Percentiles rank a stretch among this genome's conserved stretches.
Evolutionary conservation across 169 alveolate species (phyloP).

Genomic region (Cryptosporidium sp.): DNA sequence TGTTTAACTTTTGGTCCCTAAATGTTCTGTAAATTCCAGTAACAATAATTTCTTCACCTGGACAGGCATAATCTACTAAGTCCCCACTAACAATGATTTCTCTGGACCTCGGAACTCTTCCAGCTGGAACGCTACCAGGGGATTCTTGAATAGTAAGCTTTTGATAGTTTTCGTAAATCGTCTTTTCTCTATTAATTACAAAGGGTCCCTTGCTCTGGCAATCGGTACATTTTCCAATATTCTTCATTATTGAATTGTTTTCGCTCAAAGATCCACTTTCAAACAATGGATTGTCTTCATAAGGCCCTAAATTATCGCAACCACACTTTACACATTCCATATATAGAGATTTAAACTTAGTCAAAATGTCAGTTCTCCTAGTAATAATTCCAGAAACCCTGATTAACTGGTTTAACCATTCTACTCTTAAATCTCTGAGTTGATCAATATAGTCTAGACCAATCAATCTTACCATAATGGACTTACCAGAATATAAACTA

Average conservation of each 20-base stretch:
- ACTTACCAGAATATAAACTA: conserved; percentile 85
- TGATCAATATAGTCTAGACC: conserved; percentile 88
- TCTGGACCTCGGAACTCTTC: conserved; percentile 98
- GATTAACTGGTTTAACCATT: conserved; percentile 93
- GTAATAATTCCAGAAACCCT: conserved; percentile 94
- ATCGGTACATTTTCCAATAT: conserved; percentile 90
- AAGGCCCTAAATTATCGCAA: conserved; percentile 74
- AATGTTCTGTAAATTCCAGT: conserved; percentile 95
- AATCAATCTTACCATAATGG: conserved; percentile 81
- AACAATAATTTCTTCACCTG: conserved; percentile 99
- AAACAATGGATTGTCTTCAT: conserved; percentile 45
- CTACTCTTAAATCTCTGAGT: conserved; percentile 92
- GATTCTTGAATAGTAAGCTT: conserved; percentile 97
- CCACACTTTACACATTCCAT: conserved; percentile 90
- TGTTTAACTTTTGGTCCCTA: conserved; percentile 93
- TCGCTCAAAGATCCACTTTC: conserved; percentile 78
- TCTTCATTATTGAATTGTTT: conserved; percentile 84
- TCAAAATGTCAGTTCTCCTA: conserved; percentile 93
- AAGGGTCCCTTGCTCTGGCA: conserved; percentile 93
- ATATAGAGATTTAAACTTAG: conserved; percentile 91
- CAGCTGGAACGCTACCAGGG: conserved; percentile 98
- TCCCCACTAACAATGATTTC: conserved; percentile 96
- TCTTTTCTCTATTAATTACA: conserved; percentile 89
- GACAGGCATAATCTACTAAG: conserved; percentile 96
- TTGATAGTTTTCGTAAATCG: conserved; percentile 96